A percentile compares a stretch with the other conserved stretches of the same genome.
Evolutionary conservation across 108 stramenopile genomes (phyloP).

Genomic region (Nannochloropsis gaditana): DNA sequence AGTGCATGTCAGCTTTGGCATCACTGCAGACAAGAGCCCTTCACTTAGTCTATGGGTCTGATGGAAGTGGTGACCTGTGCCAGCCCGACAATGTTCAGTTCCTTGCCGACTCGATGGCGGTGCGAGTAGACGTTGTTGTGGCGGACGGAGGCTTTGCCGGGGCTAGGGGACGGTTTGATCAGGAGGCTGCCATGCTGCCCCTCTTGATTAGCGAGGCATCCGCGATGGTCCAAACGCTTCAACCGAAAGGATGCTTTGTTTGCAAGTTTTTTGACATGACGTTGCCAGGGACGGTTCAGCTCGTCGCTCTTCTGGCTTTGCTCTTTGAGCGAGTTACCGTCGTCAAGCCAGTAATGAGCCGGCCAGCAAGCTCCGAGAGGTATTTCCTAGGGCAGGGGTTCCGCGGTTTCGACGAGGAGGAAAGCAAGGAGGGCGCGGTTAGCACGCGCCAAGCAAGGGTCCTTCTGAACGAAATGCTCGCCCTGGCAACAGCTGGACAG

Average conservation of each 20-base stretch:
- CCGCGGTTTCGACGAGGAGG: neutral
- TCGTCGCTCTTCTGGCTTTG: neutral
- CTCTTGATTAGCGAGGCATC: neutral
- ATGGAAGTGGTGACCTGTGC: neutral
- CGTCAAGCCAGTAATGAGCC: conserved; percentile 21
- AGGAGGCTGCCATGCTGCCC: conserved; percentile 15
- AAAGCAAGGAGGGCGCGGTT: neutral
- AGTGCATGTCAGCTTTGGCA: neutral
- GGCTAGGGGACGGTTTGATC: neutral
- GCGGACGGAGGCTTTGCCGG: neutral
- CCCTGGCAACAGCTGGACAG: neutral
- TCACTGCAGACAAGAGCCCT: neutral
- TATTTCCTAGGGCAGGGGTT: neutral
- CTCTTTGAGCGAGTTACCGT: conserved; percentile 8
- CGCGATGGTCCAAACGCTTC: neutral
- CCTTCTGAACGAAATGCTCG: neutral
- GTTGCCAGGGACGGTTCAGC: conserved; percentile 10
- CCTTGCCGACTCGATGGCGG: neutral
- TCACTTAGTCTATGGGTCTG: neutral
- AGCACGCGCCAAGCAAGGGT: no score
- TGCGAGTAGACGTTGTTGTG: neutral
- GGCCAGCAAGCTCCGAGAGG: conserved; percentile 21
- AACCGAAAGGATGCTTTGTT: neutral
- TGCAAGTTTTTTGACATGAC: neutral
- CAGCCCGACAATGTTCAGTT: conserved; percentile 1